Base-by-base conservation (phyloP, 176 grass and related monocot genomes). In the Lolium perenne region DNA sequence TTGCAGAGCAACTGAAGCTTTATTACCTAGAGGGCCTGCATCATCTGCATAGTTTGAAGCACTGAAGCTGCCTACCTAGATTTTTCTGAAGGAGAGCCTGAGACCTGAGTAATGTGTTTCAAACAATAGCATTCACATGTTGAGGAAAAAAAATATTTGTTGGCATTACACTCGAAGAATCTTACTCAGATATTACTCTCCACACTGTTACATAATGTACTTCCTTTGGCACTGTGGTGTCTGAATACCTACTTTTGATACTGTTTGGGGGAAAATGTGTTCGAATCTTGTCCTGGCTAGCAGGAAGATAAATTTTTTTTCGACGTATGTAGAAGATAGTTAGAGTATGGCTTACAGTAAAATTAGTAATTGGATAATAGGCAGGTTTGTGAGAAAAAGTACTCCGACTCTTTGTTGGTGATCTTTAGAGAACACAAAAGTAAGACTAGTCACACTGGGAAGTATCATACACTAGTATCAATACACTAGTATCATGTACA, bases 1-100 rank as follows among this genome's bases (percentile, higher is more conserved):
- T 65, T 95, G 48, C 47, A 63, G 8, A 88, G 84, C 38, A 38
- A 77, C 20, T 65, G 61, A 77, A 45, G 29, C 50, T 71, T 78
- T 57, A 35, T 20, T 26, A 63, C 40, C 14, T 56, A 21, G 80
- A 58, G 66, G 21, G 17, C 64, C 14, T 83, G 58, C 85, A 29
- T 79, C 11, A 7, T 43, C 26, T 83, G 59, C 70, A 46, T 72
- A 21, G 2, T 26, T 29, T 29, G 26, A 29, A 29, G 26, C 26
- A 29, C 26, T 64, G 72, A 26, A 51, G 62, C 13, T 25, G 1
- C n/a, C 50, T 48, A 10, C 12, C 20, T 76, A 6, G 0, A 55
- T 21, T 49, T 49, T 57, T 45, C 58, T 20, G 4, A 71, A 48
- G 38, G 18, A 41, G 9, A 58, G 10, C 11, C 20, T 11, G 49